Conservation (phyloP, 768 basidiomycete genomes). For the Termitomyces sp. region DNA sequence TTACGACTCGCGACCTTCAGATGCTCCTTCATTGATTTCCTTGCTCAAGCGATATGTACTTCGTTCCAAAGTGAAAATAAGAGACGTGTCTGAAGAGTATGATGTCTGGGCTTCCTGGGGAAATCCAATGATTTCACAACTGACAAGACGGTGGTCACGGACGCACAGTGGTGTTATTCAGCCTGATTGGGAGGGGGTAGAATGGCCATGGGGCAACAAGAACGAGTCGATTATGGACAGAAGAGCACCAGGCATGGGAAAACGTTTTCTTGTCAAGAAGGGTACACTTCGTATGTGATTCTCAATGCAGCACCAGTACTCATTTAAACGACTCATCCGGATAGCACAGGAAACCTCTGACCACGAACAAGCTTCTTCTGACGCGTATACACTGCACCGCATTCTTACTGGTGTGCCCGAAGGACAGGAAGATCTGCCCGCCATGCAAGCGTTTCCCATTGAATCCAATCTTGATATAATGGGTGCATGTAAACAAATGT, state of each 20-base stretch:
- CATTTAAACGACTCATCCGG: not conserved
- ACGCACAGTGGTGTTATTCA: slow-evolving; percentile 75
- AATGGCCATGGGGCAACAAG: slow-evolving; percentile 58
- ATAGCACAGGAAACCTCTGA: slow-evolving; percentile 49
- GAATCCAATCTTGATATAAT: slow-evolving; percentile 94
- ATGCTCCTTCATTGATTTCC: slow-evolving; percentile 56
- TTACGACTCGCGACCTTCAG: slow-evolving; percentile 58
- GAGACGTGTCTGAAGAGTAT: slow-evolving; percentile 72
- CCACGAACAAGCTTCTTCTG: slow-evolving; percentile 46
- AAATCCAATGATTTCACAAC: slow-evolving; percentile 20
- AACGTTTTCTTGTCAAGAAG: slow-evolving; percentile 61
- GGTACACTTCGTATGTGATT: slow-evolving; percentile 66
- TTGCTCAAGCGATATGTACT: slow-evolving; percentile 82
- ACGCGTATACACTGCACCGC: slow-evolving; percentile 74
- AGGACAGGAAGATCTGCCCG: slow-evolving; percentile 69
- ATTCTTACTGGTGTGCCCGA: slow-evolving; percentile 85
- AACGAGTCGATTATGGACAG: slow-evolving; percentile 53
- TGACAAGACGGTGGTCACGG: slow-evolving; percentile 35
- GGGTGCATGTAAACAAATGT: slow-evolving; percentile 69
- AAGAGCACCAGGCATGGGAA: slow-evolving; percentile 76
- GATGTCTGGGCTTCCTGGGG: slow-evolving; percentile 85
- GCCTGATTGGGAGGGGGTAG: slow-evolving; percentile 54
- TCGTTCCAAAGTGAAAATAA: slow-evolving; percentile 82
- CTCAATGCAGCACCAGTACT: not conserved
- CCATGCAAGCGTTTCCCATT: slow-evolving; percentile 82